Conservation (phyloP, 2,329 filamentous ascomycete genomes). For the Aspergillus luchuensis region DNA sequence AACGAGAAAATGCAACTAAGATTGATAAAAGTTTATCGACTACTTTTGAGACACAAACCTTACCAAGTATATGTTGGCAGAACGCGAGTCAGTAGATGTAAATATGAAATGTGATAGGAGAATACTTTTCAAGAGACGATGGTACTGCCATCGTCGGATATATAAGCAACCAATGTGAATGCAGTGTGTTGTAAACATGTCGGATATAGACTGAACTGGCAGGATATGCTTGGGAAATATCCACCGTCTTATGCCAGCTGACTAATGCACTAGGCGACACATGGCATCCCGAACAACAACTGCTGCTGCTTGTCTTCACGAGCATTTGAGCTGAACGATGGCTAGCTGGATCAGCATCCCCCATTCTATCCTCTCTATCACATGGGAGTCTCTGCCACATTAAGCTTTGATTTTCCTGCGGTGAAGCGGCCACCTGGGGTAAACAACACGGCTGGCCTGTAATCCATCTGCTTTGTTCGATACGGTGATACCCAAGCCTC, state of each 20-base stretch:
- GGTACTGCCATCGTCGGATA: too few species aligned
- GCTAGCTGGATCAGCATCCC: neutral
- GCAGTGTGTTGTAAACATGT: neutral
- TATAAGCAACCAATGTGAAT: too few species aligned
- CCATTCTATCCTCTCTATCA: conserved; percentile 11
- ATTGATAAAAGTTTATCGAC: too few species aligned
- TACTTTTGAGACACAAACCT: too few species aligned
- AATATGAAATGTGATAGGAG: too few species aligned
- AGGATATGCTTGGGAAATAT: neutral
- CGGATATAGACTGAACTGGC: neutral
- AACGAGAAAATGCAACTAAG: too few species aligned
- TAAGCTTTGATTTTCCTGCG: conserved; percentile 8
- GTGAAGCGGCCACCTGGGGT: conserved; percentile 5
- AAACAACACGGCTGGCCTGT: conserved; percentile 2
- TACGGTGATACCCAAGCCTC: conserved; percentile 18
- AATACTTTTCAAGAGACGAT: too few species aligned
- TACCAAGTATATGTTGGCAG: too few species aligned
- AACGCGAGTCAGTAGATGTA: too few species aligned
- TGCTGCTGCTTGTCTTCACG: neutral
- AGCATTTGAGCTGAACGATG: conserved; percentile 14
- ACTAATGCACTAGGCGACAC: conserved; percentile 16
- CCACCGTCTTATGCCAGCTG: conserved; percentile 4
- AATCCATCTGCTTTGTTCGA: conserved; percentile 5
- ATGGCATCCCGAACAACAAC: conserved; percentile 15
- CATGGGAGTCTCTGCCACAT: conserved; percentile 11